Percentiles rank a stretch among this genome's conserved stretches.
Evolutionary conservation across 805 yeast genomes (phyloP).

Genomic region (Candida hispaniensis): DNA sequence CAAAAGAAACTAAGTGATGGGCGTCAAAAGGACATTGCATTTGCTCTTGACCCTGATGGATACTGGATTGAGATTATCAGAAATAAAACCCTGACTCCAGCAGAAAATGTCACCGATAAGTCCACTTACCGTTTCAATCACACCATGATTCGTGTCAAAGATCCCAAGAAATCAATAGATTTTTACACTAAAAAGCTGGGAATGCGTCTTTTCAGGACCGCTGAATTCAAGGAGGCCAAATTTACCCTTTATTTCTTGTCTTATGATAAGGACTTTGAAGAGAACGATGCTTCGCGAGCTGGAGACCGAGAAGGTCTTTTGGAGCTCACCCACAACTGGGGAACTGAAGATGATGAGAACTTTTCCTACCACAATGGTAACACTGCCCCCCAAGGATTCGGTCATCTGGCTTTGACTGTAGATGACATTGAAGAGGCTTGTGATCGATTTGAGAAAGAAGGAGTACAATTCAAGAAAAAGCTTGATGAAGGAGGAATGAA

Average conservation of each 20-base stretch:
- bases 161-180: constrained; percentile 59
- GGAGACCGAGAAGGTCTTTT: constrained; percentile 52
- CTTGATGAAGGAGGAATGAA: constrained; percentile 35
- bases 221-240: constrained; percentile 54
- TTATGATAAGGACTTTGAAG: constrained; percentile 38
- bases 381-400: constrained; percentile 69
- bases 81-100: constrained; percentile 37
- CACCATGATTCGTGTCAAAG: constrained; percentile 86
- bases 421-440: constrained; percentile 47
- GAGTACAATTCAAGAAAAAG: constrained; percentile 39
- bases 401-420: constrained; percentile 70
- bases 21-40: constrained; percentile 86
- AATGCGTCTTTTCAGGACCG: constrained; percentile 53
- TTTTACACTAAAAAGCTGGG: constrained; percentile 78
- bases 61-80: constrained; percentile 91
- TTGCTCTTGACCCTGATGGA: constrained; percentile 90
- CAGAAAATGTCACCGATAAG: constrained; percentile 21
- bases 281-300: constrained; percentile 29
- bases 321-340: constrained; percentile 93
- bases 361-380: constrained; percentile 81
- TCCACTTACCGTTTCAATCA: constrained; percentile 59
- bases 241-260: constrained; percentile 84
- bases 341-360: constrained; percentile 69
- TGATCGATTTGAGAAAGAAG: constrained; percentile 37
- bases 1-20: constrained; percentile 83